Percentiles rank a stretch among this genome's conserved stretches.
Evolutionary conservation across 225 moss, liverwort and hornwort genomes (phyloP).

Genomic region (Rhytidiadelphus loreus): DNA sequence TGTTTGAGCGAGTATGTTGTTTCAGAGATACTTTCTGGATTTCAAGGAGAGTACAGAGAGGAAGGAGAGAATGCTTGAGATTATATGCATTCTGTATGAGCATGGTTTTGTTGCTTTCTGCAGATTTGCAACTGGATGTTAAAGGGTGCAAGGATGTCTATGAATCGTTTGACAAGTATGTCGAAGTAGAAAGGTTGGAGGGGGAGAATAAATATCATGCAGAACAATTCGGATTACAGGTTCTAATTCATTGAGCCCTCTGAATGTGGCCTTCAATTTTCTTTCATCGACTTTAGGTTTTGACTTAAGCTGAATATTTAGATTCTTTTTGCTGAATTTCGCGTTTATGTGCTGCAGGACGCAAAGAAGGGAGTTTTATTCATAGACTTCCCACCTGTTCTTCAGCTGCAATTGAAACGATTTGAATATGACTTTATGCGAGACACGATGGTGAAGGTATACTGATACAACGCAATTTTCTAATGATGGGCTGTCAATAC

Average conservation of each 20-base stretch:
- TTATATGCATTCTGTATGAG: background rate
- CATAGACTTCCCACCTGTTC: slow-evolving; percentile 96
- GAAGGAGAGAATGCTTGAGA: background rate
- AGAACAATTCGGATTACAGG: slow-evolving; percentile 79
- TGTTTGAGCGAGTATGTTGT: background rate
- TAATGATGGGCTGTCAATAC: background rate
- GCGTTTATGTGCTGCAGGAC: slow-evolving; percentile 39
- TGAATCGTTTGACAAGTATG: slow-evolving; percentile 99
- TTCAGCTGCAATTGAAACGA: slow-evolving; percentile 93
- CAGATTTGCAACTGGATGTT: slow-evolving; percentile 99
- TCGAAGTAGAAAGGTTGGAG: slow-evolving; percentile 97
- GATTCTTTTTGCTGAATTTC: background rate
- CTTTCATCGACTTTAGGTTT: background rate
- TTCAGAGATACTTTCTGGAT: background rate
- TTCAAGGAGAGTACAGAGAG: background rate
- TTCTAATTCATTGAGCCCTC: background rate
- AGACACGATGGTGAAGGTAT: slow-evolving; percentile 99
- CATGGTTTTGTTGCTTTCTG: background rate
- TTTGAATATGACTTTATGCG: slow-evolving; percentile 98
- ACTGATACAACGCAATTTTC: background rate
- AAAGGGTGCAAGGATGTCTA: slow-evolving; percentile 99
- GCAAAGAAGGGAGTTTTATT: slow-evolving; percentile 95
- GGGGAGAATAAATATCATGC: slow-evolving; percentile 99
- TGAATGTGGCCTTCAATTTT: background rate
- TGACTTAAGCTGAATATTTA: background rate